Evolutionary conservation across 78 protist genomes (phyloP).

Genomic region (Polysphondylium violaceum): DNA sequence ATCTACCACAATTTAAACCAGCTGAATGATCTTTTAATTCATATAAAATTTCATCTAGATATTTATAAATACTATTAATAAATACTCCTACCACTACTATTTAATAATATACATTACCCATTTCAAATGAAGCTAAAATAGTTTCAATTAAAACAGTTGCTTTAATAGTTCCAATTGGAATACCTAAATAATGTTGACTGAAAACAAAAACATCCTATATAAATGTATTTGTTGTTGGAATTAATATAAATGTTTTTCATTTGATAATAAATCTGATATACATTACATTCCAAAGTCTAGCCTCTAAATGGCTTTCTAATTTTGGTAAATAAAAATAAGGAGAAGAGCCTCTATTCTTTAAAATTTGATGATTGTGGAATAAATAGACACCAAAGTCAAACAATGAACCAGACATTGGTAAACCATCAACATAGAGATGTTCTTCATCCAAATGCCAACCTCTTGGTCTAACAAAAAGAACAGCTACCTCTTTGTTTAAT

Average conservation of each 20-base stretch:
- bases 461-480: conserved; percentile 84
- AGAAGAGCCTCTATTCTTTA: conserved; percentile 23
- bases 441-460: conserved; percentile 86
- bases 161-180: conserved; percentile 83
- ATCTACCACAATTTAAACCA: conserved; percentile 90
- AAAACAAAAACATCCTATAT: conserved; percentile 65
- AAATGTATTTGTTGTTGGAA: background rate
- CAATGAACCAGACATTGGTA: conserved; percentile 78
- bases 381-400: conserved; percentile 89
- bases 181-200: conserved; percentile 41
- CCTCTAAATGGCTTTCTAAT: conserved; percentile 87
- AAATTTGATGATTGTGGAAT: conserved; percentile 70
- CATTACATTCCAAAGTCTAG: conserved; percentile 84
- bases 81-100: no score
- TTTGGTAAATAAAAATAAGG: conserved; percentile 89
- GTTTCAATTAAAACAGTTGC: conserved; percentile 90
- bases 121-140: conserved; percentile 89
- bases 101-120: no score
- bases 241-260: background rate
- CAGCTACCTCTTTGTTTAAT: conserved; percentile 52
- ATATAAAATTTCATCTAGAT: conserved; percentile 88
- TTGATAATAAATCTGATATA: background rate
- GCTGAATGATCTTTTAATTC: conserved; percentile 86
- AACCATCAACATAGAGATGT: conserved; percentile 84
- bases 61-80: no score